A percentile compares a stretch with the other conserved stretches of the same genome.
phyloP scores from a whole-genome alignment of 129 eudicot species.

The Ambrosia trifida region DNA sequence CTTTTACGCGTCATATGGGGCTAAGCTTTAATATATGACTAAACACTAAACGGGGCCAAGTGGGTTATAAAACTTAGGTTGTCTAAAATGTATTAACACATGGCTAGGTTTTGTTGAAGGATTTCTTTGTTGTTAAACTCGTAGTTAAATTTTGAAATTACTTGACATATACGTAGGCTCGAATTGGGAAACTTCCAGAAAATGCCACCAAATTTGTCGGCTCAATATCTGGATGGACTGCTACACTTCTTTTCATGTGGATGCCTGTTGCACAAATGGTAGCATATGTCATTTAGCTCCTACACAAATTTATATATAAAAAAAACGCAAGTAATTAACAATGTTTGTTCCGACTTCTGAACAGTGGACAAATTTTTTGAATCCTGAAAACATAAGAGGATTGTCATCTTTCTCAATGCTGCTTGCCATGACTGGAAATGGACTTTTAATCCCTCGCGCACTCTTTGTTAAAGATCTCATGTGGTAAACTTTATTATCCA shows the following conservation, averaged over 20 bases:
- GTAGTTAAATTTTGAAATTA: conserved; percentile 3
- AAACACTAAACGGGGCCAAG: background rate
- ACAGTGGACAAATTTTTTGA: conserved; percentile 95
- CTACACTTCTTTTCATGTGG: conserved; percentile 99
- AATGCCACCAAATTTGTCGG: conserved; percentile 56
- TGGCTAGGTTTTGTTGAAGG: conserved; percentile 2
- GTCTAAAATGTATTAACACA: background rate
- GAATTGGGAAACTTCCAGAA: conserved; percentile 80
- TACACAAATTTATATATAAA: background rate
- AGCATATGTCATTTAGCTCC: conserved; percentile 10
- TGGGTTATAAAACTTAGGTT: background rate
- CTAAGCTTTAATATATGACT: background rate
- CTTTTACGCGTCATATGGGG: background rate
- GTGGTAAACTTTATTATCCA: conserved; percentile 63
- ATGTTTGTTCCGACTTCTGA: background rate
- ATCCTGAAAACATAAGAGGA: conserved; percentile 92
- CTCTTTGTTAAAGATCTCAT: conserved; percentile 87
- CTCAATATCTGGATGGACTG: conserved; percentile 95
- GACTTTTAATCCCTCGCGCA: conserved; percentile 95
- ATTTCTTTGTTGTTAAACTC: background rate
- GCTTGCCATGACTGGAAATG: conserved; percentile 96
- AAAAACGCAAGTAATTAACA: background rate
- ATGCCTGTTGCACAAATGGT: conserved; percentile 99
- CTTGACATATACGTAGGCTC: conserved; percentile 55
- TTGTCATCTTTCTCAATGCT: conserved; percentile 88